Conservation (phyloP, 164 flowering plant genomes). For the Vitis cinerea region DNA sequence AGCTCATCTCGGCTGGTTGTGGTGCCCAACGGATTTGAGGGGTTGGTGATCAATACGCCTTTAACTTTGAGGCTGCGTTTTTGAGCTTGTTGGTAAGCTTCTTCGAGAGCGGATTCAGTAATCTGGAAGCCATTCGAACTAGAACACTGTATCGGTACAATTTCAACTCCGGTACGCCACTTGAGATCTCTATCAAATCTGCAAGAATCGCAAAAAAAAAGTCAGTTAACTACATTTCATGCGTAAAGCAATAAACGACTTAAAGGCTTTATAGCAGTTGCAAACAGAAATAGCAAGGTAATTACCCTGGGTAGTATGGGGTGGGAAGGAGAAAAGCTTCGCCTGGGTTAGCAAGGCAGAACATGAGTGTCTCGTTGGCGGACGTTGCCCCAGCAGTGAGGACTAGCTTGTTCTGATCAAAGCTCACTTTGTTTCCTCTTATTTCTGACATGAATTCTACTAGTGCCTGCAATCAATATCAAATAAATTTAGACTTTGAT, state of each 20-base stretch:
- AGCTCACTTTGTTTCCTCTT: constrained; percentile 66
- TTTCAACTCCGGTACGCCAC: constrained; percentile 87
- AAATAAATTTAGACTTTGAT: not conserved
- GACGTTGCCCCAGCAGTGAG: constrained; percentile 92
- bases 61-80: constrained; percentile 57
- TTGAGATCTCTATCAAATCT: constrained; percentile 93
- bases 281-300: not conserved
- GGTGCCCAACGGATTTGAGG: constrained; percentile 88
- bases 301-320: constrained; percentile 91
- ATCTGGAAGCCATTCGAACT: constrained; percentile 66
- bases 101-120: constrained; percentile 58
- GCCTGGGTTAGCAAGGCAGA: constrained; percentile 79
- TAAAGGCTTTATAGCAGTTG: not conserved
- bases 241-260: not conserved
- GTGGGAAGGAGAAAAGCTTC: constrained; percentile 89
- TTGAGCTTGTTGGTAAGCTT: constrained; percentile 61
- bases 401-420: constrained; percentile 63
- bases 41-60: constrained; percentile 81
- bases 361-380: constrained; percentile 82
- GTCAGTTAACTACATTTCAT: not conserved
- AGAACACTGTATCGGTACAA: constrained; percentile 72
- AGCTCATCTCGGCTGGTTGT: constrained; percentile 50
- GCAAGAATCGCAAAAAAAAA: constrained; percentile 12
- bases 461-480: constrained; percentile 49
- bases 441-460: constrained; percentile 70